These are phyloP conservation scores for Populus nigra DNA, from an alignment of 345 rosid species.

Conservation along the genomic window DNA sequence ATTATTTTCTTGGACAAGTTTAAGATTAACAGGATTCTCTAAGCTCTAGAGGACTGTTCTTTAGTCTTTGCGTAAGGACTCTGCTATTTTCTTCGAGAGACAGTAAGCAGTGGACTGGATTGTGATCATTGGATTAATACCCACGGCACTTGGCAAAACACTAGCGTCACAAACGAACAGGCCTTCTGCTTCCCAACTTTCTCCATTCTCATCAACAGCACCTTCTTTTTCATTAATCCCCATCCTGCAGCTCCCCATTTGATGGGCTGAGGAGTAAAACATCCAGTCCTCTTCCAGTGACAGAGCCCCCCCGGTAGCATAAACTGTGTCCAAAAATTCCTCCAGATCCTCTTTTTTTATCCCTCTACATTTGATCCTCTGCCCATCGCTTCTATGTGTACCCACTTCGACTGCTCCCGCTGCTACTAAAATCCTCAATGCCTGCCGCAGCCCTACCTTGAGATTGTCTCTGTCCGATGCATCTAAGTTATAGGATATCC, in stretches of 20 bases:
- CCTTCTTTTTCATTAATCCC: slow-evolving; percentile 46
- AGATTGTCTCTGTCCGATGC: slow-evolving; percentile 42
- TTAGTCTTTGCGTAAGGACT: neutral
- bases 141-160: slow-evolving; percentile 60
- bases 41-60: neutral
- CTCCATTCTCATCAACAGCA: slow-evolving; percentile 57
- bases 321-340: slow-evolving; percentile 45
- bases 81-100: slow-evolving; percentile 33
- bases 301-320: slow-evolving; percentile 36
- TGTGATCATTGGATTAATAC: slow-evolving; percentile 72
- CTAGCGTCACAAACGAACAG: slow-evolving; percentile 61
- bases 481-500: slow-evolving; percentile 35
- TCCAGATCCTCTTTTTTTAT: slow-evolving; percentile 34
- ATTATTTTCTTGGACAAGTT: neutral
- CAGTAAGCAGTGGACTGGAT: slow-evolving; percentile 55
- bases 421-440: slow-evolving; percentile 56
- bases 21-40: neutral
- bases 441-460: slow-evolving; percentile 40
- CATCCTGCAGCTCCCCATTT: slow-evolving; percentile 75
- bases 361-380: slow-evolving; percentile 49
- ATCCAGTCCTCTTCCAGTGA: slow-evolving; percentile 37
- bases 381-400: slow-evolving; percentile 58
- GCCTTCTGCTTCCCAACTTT: slow-evolving; percentile 70
- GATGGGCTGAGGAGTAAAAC: slow-evolving; percentile 52
- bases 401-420: slow-evolving; percentile 77